Conservation (phyloP, 208 protist species). For the Lotmaria passim region DNA sequence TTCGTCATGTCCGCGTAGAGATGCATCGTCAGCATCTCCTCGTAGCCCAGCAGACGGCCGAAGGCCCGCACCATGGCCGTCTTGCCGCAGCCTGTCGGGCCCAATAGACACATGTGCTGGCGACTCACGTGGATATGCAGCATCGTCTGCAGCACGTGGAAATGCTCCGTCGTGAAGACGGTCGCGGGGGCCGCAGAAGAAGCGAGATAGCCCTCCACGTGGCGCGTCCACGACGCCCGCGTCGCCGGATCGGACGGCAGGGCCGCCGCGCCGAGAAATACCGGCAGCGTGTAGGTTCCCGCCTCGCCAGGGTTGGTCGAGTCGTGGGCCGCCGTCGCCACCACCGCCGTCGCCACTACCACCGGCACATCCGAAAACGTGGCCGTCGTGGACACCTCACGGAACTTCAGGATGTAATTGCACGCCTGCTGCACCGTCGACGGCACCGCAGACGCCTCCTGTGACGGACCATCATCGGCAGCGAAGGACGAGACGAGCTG, state of each 20-base stretch:
- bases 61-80: conserved; percentile 80
- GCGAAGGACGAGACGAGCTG: conserved; percentile 27
- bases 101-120: conserved; percentile 86
- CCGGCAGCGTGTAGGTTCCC: conserved; percentile 51
- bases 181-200: conserved; percentile 35
- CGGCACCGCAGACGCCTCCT: conserved; percentile 13
- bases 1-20: conserved; percentile 95
- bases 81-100: conserved; percentile 92
- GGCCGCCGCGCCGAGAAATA: conserved; percentile 51
- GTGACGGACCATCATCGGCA: not conserved
- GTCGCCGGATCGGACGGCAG: conserved; percentile 4
- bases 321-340: conserved; percentile 50
- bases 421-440: conserved; percentile 39
- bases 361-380: conserved; percentile 36
- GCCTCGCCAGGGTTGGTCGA: conserved; percentile 22
- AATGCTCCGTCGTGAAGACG: conserved; percentile 67
- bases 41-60: conserved; percentile 73
- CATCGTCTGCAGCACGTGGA: conserved; percentile 77
- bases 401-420: conserved; percentile 56
- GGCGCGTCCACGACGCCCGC: conserved; percentile 15
- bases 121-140: conserved; percentile 73
- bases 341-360: conserved; percentile 57
- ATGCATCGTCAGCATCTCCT: conserved; percentile 70
- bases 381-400: conserved; percentile 14
- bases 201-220: conserved; percentile 22